phyloP scores from a whole-genome alignment of 768 basidiomycete genomes.

The Candolleomyces efflorescens region DNA sequence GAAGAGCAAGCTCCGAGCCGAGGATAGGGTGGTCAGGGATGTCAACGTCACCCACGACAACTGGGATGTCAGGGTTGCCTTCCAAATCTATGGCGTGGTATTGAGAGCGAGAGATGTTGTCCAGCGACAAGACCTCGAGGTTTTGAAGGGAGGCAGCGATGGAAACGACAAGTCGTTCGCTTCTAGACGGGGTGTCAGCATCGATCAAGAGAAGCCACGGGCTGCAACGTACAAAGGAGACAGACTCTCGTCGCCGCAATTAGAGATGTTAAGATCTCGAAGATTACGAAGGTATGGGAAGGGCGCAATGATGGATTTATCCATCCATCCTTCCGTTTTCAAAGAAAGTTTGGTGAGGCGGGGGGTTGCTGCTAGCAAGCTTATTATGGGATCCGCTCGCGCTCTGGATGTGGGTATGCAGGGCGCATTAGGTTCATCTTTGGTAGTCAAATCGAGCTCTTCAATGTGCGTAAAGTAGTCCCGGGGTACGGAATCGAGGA shows the following conservation, averaged over 20 bases:
- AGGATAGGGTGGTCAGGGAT: constrained; percentile 52
- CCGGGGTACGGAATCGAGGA: constrained; percentile 54
- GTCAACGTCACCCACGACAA: constrained; percentile 58
- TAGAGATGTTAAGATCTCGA: constrained; percentile 42
- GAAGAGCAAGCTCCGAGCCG: constrained; percentile 56
- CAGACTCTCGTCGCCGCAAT: constrained; percentile 36
- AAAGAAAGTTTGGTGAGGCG: constrained; percentile 47
- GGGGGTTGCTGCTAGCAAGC: constrained; percentile 46
- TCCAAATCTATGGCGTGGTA: constrained; percentile 60
- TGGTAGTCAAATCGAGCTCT: constrained; percentile 47
- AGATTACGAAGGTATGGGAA: constrained; percentile 43
- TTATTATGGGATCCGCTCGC: constrained; percentile 43
- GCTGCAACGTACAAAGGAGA: constrained; percentile 41
- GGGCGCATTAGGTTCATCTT: constrained; percentile 13
- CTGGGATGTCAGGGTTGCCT: constrained; percentile 51
- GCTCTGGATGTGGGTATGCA: constrained; percentile 22
- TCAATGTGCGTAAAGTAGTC: constrained; percentile 48
- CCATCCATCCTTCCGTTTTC: constrained; percentile 43
- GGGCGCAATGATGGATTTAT: constrained; percentile 43
- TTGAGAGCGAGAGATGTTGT: constrained; percentile 61
- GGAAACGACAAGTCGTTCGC: constrained; percentile 65
- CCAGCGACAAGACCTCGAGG: constrained; percentile 53
- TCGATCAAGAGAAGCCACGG: constrained; percentile 2
- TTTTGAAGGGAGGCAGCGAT: constrained; percentile 57
- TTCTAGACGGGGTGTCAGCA: constrained; percentile 32